Conservation (phyloP, 2,329 filamentous ascomycete genomes). For the Lachnellula hyalina region DNA sequence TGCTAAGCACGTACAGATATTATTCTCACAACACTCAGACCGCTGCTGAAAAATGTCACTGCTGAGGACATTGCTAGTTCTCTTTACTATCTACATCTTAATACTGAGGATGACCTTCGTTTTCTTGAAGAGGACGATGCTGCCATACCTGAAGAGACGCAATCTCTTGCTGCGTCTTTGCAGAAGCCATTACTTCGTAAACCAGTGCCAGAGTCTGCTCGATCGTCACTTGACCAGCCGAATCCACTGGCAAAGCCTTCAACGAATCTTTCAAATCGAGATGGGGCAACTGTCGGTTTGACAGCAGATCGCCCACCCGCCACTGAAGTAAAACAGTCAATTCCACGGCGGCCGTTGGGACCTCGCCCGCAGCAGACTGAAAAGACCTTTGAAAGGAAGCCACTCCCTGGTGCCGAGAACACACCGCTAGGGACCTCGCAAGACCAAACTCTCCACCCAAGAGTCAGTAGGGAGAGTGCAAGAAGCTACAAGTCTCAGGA, state of each 20-base stretch:
- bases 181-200: slow-evolving; percentile 28
- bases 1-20: slow-evolving; percentile 58
- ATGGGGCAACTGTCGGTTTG: background rate
- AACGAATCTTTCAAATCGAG: background rate
- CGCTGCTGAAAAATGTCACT: slow-evolving; percentile 81
- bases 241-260: background rate
- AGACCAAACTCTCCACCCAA: background rate
- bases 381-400: slow-evolving; percentile 10
- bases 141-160: slow-evolving; percentile 6
- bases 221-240: slow-evolving; percentile 20
- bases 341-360: slow-evolving; percentile 14
- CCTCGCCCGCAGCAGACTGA: slow-evolving; percentile 17
- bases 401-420: slow-evolving; percentile 17
- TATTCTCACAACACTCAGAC: slow-evolving; percentile 87
- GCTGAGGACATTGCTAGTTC: slow-evolving; percentile 80
- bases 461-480: slow-evolving; percentile 4
- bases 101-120: slow-evolving; percentile 52
- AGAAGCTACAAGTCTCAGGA: background rate
- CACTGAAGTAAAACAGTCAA: background rate
- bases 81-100: slow-evolving; percentile 85
- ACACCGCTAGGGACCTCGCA: slow-evolving; percentile 1
- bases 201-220: slow-evolving; percentile 26
- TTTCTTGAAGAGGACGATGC: slow-evolving; percentile 31
- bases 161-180: background rate
- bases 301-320: slow-evolving; percentile 4